Conservation (phyloP, 495 filamentous ascomycete species). For the Neurospora sp. region DNA sequence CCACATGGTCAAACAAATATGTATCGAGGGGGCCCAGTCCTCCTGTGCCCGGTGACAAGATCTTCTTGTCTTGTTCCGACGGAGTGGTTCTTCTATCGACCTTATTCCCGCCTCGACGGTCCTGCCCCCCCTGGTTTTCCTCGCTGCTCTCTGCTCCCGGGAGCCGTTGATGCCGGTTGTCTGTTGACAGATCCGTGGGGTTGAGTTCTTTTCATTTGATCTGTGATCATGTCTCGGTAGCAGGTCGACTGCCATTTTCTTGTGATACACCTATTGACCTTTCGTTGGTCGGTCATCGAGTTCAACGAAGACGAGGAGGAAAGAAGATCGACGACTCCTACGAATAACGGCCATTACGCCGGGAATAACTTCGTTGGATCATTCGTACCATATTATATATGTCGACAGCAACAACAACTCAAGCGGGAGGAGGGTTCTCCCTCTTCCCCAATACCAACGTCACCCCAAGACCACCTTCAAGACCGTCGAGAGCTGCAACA, state of each 20-base stretch:
- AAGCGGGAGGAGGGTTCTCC: slow-evolving; percentile 36
- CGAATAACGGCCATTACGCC: background rate
- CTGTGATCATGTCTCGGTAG: slow-evolving; percentile 19
- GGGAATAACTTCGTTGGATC: background rate
- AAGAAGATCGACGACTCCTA: background rate
- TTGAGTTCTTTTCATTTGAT: slow-evolving; percentile 2
- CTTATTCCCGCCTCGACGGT: background rate
- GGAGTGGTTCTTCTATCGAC: background rate
- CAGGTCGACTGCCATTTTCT: slow-evolving; percentile 5
- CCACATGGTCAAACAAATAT: background rate
- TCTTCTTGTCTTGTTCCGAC: slow-evolving; percentile 1
- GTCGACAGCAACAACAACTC: slow-evolving; percentile 12
- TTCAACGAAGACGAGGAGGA: slow-evolving; percentile 1
- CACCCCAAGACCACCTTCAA: slow-evolving; percentile 20
- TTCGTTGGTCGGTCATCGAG: background rate
- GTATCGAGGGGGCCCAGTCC: background rate
- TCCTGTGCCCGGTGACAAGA: slow-evolving; percentile 13
- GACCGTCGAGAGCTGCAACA: slow-evolving; percentile 28
- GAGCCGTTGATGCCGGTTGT: background rate
- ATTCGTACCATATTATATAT: background rate
- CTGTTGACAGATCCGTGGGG: background rate
- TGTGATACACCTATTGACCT: background rate
- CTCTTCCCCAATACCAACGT: slow-evolving; percentile 38
- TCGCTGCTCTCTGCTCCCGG: background rate
- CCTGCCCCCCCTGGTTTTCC: background rate